Base-by-base conservation (phyloP, 805 yeast genomes). In the Nakazawaea populi region DNA sequence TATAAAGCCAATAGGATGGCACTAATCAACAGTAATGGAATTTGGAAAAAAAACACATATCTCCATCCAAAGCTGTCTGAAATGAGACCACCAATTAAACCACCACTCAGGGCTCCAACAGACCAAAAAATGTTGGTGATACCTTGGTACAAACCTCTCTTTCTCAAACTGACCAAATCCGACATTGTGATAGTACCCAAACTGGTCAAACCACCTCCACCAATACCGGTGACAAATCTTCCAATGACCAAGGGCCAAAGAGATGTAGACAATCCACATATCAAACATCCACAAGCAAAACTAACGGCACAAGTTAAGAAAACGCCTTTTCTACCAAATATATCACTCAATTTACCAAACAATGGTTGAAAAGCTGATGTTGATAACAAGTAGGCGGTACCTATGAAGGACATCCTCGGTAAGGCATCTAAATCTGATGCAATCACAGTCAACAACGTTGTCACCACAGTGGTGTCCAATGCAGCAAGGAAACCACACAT, bases 191-290 rank as follows among this genome's bases (percentile, higher is more conserved):
- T 85, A 6, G 96, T 83, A 18, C 88, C 78, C 56, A 89, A 70
- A 0, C 92, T 76, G 46, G 83, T 79, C 60, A 89, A 77, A 1
- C 96, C 96, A 6, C 96, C 94, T 8, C 94, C 96, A 30, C 96
- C 96, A 51, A 87, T 76, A 28, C 97, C 97, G 27, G 95, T 82
- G 44, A 89, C 73, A 53, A 88, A 81, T 59, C 89, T 72, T 4
- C 86, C 86, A 32, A 77, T 54, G 58, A 78, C 60, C 63, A 80
- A 64, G 60, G 66, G n/a, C 72, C 70, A 35, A 59, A 75, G 58
- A 65, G 73, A 51, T 63, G 63, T 35, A 55, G 66, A 79, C 2
- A 72, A 36, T 6, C 74, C 75, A 58, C 77, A 76, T 42, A 75
- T 59, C 0, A 61, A 53, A 46, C 76, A 68, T 51, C 83, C 80